Evolutionary conservation across 192 early-diverging fungal species (phyloP).

Genomic region (Anaeromyces robustus): DNA sequence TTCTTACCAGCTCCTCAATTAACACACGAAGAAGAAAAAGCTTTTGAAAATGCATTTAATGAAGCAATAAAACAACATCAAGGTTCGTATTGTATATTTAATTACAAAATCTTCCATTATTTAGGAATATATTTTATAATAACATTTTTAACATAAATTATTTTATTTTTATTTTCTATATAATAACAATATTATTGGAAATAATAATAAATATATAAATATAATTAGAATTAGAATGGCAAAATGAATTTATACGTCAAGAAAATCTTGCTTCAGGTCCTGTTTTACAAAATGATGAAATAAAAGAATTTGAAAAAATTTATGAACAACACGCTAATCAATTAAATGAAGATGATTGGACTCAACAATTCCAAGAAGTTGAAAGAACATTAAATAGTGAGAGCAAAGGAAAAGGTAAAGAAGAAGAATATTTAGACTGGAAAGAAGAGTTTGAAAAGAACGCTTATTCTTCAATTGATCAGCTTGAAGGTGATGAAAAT

Average conservation of each 20-base stretch:
- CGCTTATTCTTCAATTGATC: constrained; percentile 10
- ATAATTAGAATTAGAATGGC: not conserved
- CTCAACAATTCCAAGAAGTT: constrained; percentile 37
- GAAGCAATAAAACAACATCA: not conserved
- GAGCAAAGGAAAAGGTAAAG: constrained; percentile 14
- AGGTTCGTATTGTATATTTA: not conserved
- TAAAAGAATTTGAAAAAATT: not conserved
- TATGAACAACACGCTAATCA: not conserved
- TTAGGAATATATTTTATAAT: too few relatives aligned
- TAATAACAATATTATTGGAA: not conserved
- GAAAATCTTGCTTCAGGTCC: not conserved
- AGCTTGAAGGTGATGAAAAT: constrained; percentile 34
- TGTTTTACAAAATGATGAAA: not conserved
- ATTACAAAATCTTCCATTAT: too few relatives aligned
- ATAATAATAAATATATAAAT: not conserved
- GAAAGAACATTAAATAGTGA: constrained; percentile 8
- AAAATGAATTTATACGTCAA: not conserved
- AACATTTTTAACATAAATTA: too few relatives aligned
- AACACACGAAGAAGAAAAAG: not conserved
- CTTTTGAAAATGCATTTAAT: not conserved
- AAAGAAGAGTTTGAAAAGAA: constrained; percentile 23
- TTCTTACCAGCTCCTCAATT: not conserved
- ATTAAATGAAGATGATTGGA: constrained; percentile 17
- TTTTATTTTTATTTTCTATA: too few relatives aligned
- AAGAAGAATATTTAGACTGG: constrained; percentile 17